Percentiles rank a stretch among this genome's conserved stretches.
These are phyloP conservation scores for Wickerhamiella domercqiae DNA, from an alignment of 805 yeast species.

Conservation along the genomic window DNA sequence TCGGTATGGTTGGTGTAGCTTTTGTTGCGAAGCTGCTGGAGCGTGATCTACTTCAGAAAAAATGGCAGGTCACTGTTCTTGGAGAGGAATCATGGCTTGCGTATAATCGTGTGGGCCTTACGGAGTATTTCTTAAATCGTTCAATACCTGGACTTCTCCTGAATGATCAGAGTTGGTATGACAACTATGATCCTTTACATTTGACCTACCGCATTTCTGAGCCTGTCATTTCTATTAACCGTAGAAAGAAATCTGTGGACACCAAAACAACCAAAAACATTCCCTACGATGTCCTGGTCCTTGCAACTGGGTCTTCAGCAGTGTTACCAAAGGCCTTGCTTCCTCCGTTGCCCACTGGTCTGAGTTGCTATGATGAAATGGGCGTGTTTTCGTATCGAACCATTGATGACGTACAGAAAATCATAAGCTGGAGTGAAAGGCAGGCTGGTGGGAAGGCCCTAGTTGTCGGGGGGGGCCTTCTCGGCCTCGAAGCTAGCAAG, in stretches of 20 bases:
- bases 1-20: slow-evolving; percentile 27
- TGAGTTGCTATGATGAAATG: slow-evolving; percentile 5
- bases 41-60: slow-evolving; percentile 20
- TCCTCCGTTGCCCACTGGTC: slow-evolving; percentile 9
- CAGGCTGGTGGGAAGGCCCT: slow-evolving; percentile 17
- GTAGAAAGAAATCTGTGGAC: slow-evolving; percentile 6
- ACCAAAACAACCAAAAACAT: slow-evolving; percentile 6
- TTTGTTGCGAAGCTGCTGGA: slow-evolving; percentile 25
- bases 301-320: slow-evolving; percentile 25
- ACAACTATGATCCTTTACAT: slow-evolving; percentile 9
- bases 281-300: slow-evolving; percentile 22
- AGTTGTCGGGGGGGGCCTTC: slow-evolving; percentile 26
- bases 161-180: slow-evolving; percentile 12
- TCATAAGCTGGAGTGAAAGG: slow-evolving; percentile 19
- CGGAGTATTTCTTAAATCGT: slow-evolving; percentile 12
- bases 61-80: slow-evolving; percentile 20
- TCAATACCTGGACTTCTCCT: slow-evolving; percentile 7
- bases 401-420: slow-evolving; percentile 23
- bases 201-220: slow-evolving; percentile 13
- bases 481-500: slow-evolving; percentile 28
- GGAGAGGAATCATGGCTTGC: slow-evolving; percentile 28
- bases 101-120: slow-evolving; percentile 26
- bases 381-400: slow-evolving; percentile 27
- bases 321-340: slow-evolving; percentile 17
- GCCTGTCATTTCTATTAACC: slow-evolving; percentile 8